A percentile compares a stretch with the other conserved stretches of the same genome.
phyloP scores from a whole-genome alignment of 768 basidiomycete genomes.

The Pisolithus microcarpus region DNA sequence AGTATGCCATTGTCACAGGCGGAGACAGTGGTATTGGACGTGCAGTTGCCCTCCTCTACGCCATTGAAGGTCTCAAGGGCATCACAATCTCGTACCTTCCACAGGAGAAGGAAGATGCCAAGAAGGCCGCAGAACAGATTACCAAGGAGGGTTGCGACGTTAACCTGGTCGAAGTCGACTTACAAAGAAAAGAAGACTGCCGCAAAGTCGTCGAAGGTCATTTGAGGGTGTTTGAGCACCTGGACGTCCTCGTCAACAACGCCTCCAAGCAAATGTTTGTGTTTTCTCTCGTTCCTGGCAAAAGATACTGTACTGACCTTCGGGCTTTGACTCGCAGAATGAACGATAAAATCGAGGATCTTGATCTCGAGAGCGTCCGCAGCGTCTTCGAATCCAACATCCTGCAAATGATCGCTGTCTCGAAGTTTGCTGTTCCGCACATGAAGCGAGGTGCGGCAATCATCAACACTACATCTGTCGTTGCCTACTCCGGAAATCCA shows the following conservation, averaged over 20 bases:
- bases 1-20: conserved; percentile 20
- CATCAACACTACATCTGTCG: conserved; percentile 58
- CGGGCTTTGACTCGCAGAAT: conserved; percentile 25
- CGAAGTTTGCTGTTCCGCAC: conserved; percentile 51
- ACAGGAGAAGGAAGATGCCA: conserved; percentile 49
- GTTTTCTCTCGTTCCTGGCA: background rate
- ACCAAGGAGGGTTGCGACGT: conserved; percentile 33
- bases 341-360: conserved; percentile 38
- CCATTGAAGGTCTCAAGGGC: conserved; percentile 44
- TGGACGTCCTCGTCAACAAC: conserved; percentile 58
- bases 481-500: conserved; percentile 31
- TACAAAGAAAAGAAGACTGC: conserved; percentile 36
- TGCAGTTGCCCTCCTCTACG: conserved; percentile 43
- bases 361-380: conserved; percentile 46
- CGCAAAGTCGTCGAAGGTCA: conserved; percentile 43
- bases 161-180: conserved; percentile 33
- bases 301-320: background rate
- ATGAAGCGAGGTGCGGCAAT: conserved; percentile 51
- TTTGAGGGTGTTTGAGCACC: conserved; percentile 34
- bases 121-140: conserved; percentile 41
- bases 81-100: conserved; percentile 50
- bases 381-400: conserved; percentile 54
- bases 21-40: conserved; percentile 48
- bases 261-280: conserved; percentile 39
- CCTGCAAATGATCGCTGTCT: conserved; percentile 50